Evolutionary conservation across 176 grass and related monocot species (phyloP), one percentile per base, ranked within the genome.

Genomic region (Pontederia crassipes): DNA sequence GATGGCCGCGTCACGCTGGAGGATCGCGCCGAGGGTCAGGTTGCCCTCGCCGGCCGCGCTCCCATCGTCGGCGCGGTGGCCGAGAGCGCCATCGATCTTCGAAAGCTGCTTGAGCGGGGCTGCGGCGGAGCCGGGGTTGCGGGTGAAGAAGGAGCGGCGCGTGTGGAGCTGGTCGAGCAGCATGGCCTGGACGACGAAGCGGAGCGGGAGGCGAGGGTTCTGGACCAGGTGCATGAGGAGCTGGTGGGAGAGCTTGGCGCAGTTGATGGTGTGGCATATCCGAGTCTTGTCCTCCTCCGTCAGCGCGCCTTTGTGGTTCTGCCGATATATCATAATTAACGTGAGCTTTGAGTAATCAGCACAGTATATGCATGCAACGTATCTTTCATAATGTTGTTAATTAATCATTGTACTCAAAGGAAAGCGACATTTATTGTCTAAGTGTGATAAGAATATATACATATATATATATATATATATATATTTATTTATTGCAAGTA

Each of bases 161-260:
- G 93, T 87, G 28, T 86, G 84, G 48, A 92, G 93, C 83, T 98
- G 93, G 74, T 98, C 87, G 17, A 89, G 67, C 62, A 98, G 82
- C 93, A 98, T 92, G 73, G 93, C 93, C 85, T 98, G 93, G 60
- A 98, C 88, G 61, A 98, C 79, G 79, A 98, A 98, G 28, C 93
- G 93, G 66, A 98, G 84, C 2, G 93, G 93, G 29, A 98, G 93
- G 46, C 84, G 79, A 12, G 93, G 93, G 76, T 98, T 98, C 53
- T 98, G 93, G 17, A 98, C 88, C 16, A 98, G 80, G 77, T 98
- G 84, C 79, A 92, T 79, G 73, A 98, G 91, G 28, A 83, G 47
- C 58, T 73, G 59, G 27, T 77, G 93, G 10, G 93, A 98, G 59
- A 98, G 84, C 73, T 85, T 89, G 45, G 82, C 74, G 74, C 87